These are phyloP conservation scores for Lachnellula suecica DNA, from an alignment of 2,329 filamentous ascomycete species.

Conservation along the genomic window DNA sequence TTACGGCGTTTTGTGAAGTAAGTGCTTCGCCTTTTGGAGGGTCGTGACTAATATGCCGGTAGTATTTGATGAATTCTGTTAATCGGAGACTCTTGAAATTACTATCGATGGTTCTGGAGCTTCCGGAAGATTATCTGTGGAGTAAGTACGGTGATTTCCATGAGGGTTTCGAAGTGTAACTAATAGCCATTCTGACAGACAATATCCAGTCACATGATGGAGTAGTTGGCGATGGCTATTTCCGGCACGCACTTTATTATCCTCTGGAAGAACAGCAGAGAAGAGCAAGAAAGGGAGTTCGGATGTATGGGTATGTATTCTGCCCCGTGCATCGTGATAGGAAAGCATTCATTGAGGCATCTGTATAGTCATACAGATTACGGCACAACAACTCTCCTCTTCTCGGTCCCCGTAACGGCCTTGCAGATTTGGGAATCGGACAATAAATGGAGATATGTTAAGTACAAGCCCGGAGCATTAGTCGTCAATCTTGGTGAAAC, in stretches of 20 bases:
- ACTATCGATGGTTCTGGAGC: constrained; percentile 43
- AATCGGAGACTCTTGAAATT: constrained; percentile 42
- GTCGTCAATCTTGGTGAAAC: constrained; percentile 48
- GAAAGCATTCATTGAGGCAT: too few relatives aligned
- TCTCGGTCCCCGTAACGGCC: constrained; percentile 45
- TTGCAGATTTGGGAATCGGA: constrained; percentile 44
- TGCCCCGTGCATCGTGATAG: too few relatives aligned
- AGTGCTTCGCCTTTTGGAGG: not conserved
- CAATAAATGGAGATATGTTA: constrained; percentile 46
- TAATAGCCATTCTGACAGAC: constrained; percentile 12
- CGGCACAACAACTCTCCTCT: constrained; percentile 45
- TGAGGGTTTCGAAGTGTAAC: not conserved
- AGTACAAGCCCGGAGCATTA: constrained; percentile 42
- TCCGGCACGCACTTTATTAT: constrained; percentile 45
- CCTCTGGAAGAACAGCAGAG: constrained; percentile 34
- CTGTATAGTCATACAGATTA: constrained; percentile 46
- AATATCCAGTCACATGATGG: constrained; percentile 43
- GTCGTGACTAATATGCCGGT: not conserved
- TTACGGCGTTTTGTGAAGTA: constrained; percentile 40
- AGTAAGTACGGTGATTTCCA: not conserved
- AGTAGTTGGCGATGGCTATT: constrained; percentile 44
- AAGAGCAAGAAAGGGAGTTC: constrained; percentile 37
- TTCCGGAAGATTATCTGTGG: constrained; percentile 45
- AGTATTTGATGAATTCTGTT: constrained; percentile 48
- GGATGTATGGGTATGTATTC: constrained; percentile 36